phyloP scores from a whole-genome alignment of 768 basidiomycete species.

The Auricularia cornea region DNA sequence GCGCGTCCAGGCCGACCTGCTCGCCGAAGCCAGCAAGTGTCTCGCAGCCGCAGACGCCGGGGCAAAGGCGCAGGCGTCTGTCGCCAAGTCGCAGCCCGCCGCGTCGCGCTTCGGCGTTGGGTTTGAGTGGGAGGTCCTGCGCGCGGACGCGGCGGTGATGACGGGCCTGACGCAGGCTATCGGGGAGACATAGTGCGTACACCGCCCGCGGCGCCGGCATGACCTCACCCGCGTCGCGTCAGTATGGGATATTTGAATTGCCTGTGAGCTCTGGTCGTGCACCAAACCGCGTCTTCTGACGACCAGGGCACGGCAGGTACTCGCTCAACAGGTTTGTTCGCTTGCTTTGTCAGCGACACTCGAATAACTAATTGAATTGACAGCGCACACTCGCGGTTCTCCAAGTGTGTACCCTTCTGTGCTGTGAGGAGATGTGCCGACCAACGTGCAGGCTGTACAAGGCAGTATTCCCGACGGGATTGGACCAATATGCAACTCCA shows the following conservation, averaged over 20 bases:
- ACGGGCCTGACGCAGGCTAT: slow-evolving; percentile 64
- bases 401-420: slow-evolving; percentile 38
- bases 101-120: slow-evolving; percentile 47
- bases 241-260: slow-evolving; percentile 67
- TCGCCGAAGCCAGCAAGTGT: slow-evolving; percentile 52
- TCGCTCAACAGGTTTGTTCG: slow-evolving; percentile 45
- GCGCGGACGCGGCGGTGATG: slow-evolving; percentile 64
- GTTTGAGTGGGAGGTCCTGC: slow-evolving; percentile 68
- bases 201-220: slow-evolving; percentile 11
- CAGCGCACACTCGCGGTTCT: slow-evolving; percentile 67
- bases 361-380: slow-evolving; percentile 1
- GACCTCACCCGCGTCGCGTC: neutral
- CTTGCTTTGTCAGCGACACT: neutral
- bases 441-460: slow-evolving; percentile 47
- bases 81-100: slow-evolving; percentile 22
- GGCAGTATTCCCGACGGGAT: slow-evolving; percentile 54
- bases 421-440: neutral
- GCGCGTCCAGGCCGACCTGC: slow-evolving; percentile 39
- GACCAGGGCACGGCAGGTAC: slow-evolving; percentile 23
- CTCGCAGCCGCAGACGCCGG: slow-evolving; percentile 54
- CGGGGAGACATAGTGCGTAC: slow-evolving; percentile 33
- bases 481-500: slow-evolving; percentile 38
- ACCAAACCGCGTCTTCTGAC: neutral
- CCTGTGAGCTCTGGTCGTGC: slow-evolving; percentile 38
- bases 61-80: slow-evolving; percentile 42